A percentile compares a stretch with the other conserved stretches of the same genome.
Conservation (phyloP, 257 asterid species). For the Solanum pennellii region DNA sequence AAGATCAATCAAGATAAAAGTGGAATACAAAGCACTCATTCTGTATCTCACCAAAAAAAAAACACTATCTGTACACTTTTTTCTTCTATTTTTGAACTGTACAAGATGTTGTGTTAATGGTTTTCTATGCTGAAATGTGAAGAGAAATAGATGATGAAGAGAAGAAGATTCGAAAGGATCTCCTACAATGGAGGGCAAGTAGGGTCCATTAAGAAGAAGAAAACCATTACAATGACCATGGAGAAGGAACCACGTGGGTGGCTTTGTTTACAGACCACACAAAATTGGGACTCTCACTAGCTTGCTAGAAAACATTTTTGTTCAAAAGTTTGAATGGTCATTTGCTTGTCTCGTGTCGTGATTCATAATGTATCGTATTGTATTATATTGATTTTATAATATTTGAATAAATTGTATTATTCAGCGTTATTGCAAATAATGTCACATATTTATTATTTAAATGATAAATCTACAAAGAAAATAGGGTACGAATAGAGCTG, state of each 20-base stretch:
- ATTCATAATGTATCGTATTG: too few relatives aligned
- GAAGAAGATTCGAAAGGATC: conserved; percentile 4
- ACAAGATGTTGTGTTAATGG: neutral
- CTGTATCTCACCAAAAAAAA: neutral
- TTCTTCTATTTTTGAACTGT: neutral
- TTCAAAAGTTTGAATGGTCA: neutral
- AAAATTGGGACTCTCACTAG: neutral
- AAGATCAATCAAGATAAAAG: conserved; percentile 53
- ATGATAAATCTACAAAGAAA: too few relatives aligned
- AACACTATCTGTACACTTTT: neutral
- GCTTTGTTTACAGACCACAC: neutral
- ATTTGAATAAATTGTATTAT: too few relatives aligned
- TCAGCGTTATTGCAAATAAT: too few relatives aligned
- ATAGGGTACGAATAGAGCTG: accelerated
- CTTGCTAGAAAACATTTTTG: neutral
- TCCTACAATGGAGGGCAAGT: neutral
- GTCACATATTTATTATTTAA: too few relatives aligned
- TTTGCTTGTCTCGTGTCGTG: too few relatives aligned
- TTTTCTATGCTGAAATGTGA: neutral
- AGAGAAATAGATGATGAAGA: neutral
- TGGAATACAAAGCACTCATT: conserved; percentile 73
- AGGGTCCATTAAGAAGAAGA: neutral
- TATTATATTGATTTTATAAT: too few relatives aligned
- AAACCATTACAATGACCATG: neutral
- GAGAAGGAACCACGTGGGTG: conserved; percentile 3